Base-by-base conservation (phyloP, 225 moss, liverwort and hornwort species). In the Pleurozium schreberi region DNA sequence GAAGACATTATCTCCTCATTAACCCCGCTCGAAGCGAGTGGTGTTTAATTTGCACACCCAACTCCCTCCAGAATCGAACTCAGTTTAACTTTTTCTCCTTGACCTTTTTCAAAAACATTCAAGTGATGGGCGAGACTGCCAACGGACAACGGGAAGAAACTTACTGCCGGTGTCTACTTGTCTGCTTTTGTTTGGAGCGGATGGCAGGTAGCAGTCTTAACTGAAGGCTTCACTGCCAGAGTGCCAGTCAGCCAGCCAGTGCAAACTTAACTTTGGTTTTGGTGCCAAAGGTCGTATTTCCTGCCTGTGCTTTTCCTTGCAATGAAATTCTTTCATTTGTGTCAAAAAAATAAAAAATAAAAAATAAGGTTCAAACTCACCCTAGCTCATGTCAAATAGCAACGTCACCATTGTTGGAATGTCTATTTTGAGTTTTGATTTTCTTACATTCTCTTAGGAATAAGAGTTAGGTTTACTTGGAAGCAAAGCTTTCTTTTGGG, bases 31-130 rank as follows among this genome's bases (percentile, higher is more conserved):
- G 34, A 81, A 45, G 57, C 77, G 42, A 38, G 84, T 58, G 80
- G 73, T 28, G 71, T 58, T 90, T 5, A 92, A 90, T 92, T 82
- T 77, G 71, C 71, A 88, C 88, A 85, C 82, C 45, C 81, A 75
- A 49, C 88, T 30, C 68, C 90, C 86, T 86, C 75, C 76, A 63
- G n/a, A 76, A n/a, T 49, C n/a, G 30, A 52, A 22, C 63, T 63
- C n/a, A 52, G 65, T 30, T n/a, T 78, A 83, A 86, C 62, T 71
- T 78, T n/a, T 82, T 88, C 68, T 80, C 38, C 70, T 83, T 57
- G 73, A 25, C n/a, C 6, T 50, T 34, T 43, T 84, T 81, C 57
- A 66, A 85, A 66, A 85, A 73, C 10, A 14, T 71, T 75, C 84
- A 80, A 62, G 69, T 25, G 20, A 18, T 34, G 73, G 73, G 52